Evolutionary conservation across 768 basidiomycete species (phyloP).

Genomic region (Lentinula sp.): DNA sequence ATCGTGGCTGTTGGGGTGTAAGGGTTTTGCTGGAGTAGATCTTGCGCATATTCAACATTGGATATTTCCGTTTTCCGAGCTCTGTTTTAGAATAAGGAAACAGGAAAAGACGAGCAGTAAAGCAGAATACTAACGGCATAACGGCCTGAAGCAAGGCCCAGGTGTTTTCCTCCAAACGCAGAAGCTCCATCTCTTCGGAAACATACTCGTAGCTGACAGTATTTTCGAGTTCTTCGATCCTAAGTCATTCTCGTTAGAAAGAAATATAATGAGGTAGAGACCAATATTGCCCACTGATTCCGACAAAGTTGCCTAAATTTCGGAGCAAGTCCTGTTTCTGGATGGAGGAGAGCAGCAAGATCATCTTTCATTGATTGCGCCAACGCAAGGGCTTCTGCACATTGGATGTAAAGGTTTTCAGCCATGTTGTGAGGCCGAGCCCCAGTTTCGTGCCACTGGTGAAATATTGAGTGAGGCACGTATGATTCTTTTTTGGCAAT

Average conservation of each 20-base stretch:
- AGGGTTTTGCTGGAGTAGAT: constrained; percentile 63
- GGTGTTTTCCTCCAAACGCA: constrained; percentile 73
- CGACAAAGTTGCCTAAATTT: constrained; percentile 44
- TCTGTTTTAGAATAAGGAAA: constrained; percentile 24
- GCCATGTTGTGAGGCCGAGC: constrained; percentile 26
- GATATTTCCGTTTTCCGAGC: constrained; percentile 60
- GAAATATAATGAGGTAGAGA: neutral
- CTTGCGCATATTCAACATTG: constrained; percentile 39
- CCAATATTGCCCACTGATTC: constrained; percentile 42
- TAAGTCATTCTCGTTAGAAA: constrained; percentile 13
- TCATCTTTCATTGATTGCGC: constrained; percentile 54
- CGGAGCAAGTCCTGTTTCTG: constrained; percentile 66
- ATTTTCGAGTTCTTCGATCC: constrained; percentile 49
- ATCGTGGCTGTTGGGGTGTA: constrained; percentile 77
- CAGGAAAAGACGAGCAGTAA: neutral
- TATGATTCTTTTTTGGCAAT: neutral
- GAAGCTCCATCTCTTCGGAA: constrained; percentile 51
- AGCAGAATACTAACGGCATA: constrained; percentile 50
- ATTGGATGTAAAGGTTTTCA: constrained; percentile 53
- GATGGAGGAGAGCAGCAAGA: constrained; percentile 55
- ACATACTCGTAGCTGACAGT: constrained; percentile 22
- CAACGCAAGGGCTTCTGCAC: constrained; percentile 58
- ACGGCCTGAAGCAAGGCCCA: constrained; percentile 79
- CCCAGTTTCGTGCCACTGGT: neutral
- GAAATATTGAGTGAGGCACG: neutral